phyloP scores from a whole-genome alignment of 1,284 basidiomycete genomes.

The Volvariella surrecta region DNA sequence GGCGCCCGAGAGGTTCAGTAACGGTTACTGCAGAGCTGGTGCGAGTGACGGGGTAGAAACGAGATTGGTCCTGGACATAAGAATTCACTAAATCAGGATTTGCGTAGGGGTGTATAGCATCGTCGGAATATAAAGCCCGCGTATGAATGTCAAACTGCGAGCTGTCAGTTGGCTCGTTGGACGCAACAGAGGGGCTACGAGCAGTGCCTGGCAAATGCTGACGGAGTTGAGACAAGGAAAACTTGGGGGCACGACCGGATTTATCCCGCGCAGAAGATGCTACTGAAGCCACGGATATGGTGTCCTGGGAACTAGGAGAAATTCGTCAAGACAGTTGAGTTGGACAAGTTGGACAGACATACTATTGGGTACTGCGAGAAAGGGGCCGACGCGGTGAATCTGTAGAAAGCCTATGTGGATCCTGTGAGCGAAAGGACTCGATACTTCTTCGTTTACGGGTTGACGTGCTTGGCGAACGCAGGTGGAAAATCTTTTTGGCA shows the following conservation, averaged over 20 bases:
- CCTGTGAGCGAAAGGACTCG: constrained; percentile 49
- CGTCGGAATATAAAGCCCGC: neutral
- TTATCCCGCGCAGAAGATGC: constrained; percentile 10
- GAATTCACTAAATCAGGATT: constrained; percentile 55
- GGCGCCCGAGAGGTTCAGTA: constrained; percentile 31
- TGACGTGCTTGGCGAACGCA: constrained; percentile 32
- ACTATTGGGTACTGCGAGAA: constrained; percentile 51
- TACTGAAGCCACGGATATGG: constrained; percentile 47
- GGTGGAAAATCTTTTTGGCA: constrained; percentile 25
- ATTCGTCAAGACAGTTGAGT: constrained; percentile 14
- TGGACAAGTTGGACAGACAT: constrained; percentile 19
- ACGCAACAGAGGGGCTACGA: constrained; percentile 10
- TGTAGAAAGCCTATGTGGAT: constrained; percentile 46
- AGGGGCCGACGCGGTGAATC: constrained; percentile 45
- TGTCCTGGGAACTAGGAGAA: constrained; percentile 35
- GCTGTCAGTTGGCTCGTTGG: constrained; percentile 7
- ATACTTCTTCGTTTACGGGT: constrained; percentile 45
- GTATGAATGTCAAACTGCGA: no score
- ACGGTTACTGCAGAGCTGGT: constrained; percentile 50
- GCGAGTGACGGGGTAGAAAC: constrained; percentile 19
- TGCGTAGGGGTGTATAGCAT: constrained; percentile 57
- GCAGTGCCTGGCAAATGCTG: constrained; percentile 11
- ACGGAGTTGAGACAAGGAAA: constrained; percentile 14
- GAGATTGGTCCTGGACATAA: constrained; percentile 23
- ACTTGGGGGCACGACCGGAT: constrained; percentile 16